phyloP scores from a whole-genome alignment of 2,329 filamentous ascomycete genomes.

The Clonostachys byssicola region DNA sequence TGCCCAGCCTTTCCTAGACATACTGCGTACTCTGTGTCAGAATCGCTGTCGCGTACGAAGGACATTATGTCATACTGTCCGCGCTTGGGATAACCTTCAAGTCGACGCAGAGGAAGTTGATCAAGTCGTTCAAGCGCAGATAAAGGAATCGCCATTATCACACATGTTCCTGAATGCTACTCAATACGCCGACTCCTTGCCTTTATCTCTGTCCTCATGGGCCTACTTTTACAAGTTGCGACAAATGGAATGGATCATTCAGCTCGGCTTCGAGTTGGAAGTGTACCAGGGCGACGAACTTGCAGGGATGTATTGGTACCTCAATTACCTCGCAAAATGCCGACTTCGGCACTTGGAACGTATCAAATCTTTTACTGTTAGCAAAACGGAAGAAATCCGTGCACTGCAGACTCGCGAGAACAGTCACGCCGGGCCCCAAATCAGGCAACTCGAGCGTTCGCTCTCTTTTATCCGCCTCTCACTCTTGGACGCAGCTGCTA shows the following conservation, averaged over 20 bases:
- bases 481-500: conserved; percentile 62
- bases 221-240: conserved; percentile 85
- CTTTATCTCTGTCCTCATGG: conserved; percentile 76
- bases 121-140: conserved; percentile 56
- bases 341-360: conserved; percentile 67
- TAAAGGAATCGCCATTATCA: conserved; percentile 44
- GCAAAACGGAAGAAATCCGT: conserved; percentile 22
- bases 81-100: conserved; percentile 82
- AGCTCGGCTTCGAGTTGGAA: conserved; percentile 91
- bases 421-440: background rate
- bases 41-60: conserved; percentile 88
- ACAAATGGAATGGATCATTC: conserved; percentile 81
- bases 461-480: conserved; percentile 54
- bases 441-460: conserved; percentile 38
- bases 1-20: conserved; percentile 73
- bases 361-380: conserved; percentile 62
- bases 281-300: conserved; percentile 86
- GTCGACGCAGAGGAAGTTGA: conserved; percentile 77
- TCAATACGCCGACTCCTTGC: background rate
- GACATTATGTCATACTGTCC: conserved; percentile 78
- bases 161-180: background rate
- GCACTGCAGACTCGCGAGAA: conserved; percentile 1
- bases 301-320: conserved; percentile 86
- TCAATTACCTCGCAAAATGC: conserved; percentile 69
- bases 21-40: conserved; percentile 80